Conservation (phyloP, 1,284 basidiomycete genomes). For the Thecaphora thlaspeos region DNA sequence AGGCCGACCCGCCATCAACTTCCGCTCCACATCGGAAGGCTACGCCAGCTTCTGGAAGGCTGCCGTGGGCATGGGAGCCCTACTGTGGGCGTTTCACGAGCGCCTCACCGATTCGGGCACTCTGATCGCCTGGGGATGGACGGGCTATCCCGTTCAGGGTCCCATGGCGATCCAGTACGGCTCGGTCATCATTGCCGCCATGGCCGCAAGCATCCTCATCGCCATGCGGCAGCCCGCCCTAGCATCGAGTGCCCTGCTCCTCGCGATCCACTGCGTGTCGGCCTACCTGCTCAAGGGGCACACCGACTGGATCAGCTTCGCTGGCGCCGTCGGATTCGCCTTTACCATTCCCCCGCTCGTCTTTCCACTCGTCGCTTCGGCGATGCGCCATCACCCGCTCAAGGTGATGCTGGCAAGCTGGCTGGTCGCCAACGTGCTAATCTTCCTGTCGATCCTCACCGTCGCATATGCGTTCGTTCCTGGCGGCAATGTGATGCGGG, state of each 20-base stretch:
- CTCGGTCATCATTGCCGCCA: slow-evolving; percentile 41
- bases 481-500: slow-evolving; percentile 74
- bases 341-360: slow-evolving; percentile 63
- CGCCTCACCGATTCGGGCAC: slow-evolving; percentile 78
- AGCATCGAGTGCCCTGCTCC: slow-evolving; percentile 20
- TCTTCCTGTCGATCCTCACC: slow-evolving; percentile 64
- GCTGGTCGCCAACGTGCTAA: slow-evolving; percentile 41
- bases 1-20: neutral
- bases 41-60: slow-evolving; percentile 18
- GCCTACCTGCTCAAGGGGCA: slow-evolving; percentile 62
- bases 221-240: slow-evolving; percentile 49
- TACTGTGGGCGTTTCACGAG: slow-evolving; percentile 65
- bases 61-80: slow-evolving; percentile 35
- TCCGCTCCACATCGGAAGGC: neutral
- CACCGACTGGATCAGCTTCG: slow-evolving; percentile 73
- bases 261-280: slow-evolving; percentile 46
- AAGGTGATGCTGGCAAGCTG: slow-evolving; percentile 40
- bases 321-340: slow-evolving; percentile 69
- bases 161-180: slow-evolving; percentile 71
- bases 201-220: slow-evolving; percentile 59
- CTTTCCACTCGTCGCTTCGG: slow-evolving; percentile 28
- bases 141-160: slow-evolving; percentile 71
- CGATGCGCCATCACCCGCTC: slow-evolving; percentile 45
- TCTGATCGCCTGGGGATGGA: slow-evolving; percentile 86
- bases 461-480: slow-evolving; percentile 94